Conservation (phyloP, 2,329 filamentous ascomycete genomes). For the Leptographium flavum region DNA sequence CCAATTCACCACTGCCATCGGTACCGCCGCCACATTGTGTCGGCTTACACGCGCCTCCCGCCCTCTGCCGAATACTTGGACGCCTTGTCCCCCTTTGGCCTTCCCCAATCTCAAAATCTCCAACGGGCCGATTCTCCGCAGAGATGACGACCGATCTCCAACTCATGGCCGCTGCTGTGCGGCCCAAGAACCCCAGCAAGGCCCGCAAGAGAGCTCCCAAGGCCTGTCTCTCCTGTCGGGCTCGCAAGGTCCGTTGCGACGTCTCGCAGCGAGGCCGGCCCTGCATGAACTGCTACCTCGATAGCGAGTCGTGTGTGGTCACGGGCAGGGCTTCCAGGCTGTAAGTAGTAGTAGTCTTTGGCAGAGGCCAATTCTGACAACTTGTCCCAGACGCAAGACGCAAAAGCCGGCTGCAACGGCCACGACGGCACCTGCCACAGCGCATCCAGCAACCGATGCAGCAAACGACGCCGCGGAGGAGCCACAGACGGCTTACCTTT, state of each 20-base stretch:
- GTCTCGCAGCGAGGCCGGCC: slow-evolving; percentile 30
- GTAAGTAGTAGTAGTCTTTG: slow-evolving; percentile 1
- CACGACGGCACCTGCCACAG: background rate
- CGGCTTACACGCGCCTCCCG: too few relatives aligned
- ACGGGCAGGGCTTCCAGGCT: slow-evolving; percentile 8
- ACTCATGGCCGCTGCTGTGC: slow-evolving; percentile 16
- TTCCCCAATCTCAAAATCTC: background rate
- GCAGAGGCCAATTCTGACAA: too few relatives aligned
- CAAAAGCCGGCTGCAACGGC: background rate
- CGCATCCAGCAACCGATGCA: background rate
- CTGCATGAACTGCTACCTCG: slow-evolving; percentile 37
- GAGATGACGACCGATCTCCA: background rate
- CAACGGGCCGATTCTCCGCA: background rate
- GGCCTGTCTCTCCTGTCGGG: slow-evolving; percentile 34
- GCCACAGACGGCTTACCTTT: background rate
- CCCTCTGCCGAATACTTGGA: too few relatives aligned
- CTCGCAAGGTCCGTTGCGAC: slow-evolving; percentile 36
- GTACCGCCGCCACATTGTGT: too few relatives aligned
- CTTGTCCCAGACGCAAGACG: background rate
- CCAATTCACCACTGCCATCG: too few relatives aligned
- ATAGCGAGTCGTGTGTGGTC: slow-evolving; percentile 26
- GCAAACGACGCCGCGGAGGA: background rate
- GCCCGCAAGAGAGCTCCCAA: slow-evolving; percentile 34
- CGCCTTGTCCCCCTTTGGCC: too few relatives aligned
- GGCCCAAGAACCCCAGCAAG: slow-evolving; percentile 28